Base-by-base conservation (phyloP, 23 red algal genomes). In the Gracilaria gracilis region DNA sequence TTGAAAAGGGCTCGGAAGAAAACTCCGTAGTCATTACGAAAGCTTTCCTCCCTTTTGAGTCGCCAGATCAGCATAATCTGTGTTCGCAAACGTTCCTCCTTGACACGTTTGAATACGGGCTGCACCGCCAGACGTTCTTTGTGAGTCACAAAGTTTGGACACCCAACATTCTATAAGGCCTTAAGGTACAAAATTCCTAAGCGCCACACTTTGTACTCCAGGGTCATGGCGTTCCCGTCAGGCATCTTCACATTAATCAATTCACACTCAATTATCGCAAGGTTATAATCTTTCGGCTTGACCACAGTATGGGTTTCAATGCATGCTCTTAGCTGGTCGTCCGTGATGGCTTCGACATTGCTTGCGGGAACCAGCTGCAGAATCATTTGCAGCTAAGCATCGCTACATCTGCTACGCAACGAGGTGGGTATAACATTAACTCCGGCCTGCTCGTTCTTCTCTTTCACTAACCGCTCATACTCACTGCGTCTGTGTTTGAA, bases 261-360 rank as follows among this genome's bases (percentile, higher is more conserved):
- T 36, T 67, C 62, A 33, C 62, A 33, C n/a, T 67, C 62, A 17
- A 67, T 67, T 33, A 9, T 29, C 1, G 62, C 62, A 9, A 67
- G 17, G 33, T 67, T 36, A 24, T 67, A 67, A 21, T 67, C 62
- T 9, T 29, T 24, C 9, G 62, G 62, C 27, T 67, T 36, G 14
- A 67, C 62, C 9, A 29, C 28, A 33, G 62, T 36, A 35, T 36
- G 62, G 14, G 27, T 24, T 1, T 86, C 58, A 46, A 86, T 42
- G 36, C 61, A 69, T 31, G 27, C 28, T 38, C 9, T 69, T 0
- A 86, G 61, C 14, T 86, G 31, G 13, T 72, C 58, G 15, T 86
- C 61, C 16, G 58, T 86, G 64, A 86, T 54, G 25, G 72, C 82
- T 20, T 73, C 62, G 20, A 71, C 82, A 9, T 27, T 20, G 3